Evolutionary conservation across 179 eudicot species (phyloP).

Genomic region (Carnegiea gigantea): DNA sequence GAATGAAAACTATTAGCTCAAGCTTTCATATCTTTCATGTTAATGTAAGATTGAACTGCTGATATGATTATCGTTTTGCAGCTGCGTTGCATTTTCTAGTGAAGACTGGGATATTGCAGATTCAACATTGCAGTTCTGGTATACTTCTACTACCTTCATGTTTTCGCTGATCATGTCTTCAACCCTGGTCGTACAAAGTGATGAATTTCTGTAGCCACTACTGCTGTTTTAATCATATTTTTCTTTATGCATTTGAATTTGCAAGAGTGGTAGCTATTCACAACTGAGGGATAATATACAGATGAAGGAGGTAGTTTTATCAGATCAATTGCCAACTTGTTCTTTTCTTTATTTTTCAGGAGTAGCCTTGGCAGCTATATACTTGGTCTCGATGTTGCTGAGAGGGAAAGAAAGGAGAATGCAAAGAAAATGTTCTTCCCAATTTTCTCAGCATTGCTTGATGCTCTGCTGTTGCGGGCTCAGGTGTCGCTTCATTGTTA

Average conservation of each 20-base stretch:
- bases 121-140: constrained; percentile 97
- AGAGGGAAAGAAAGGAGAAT: constrained; percentile 43
- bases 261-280: constrained; percentile 1
- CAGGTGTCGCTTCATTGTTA: constrained; percentile 50
- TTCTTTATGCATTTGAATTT: background rate
- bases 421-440: constrained; percentile 57
- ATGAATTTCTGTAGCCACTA: constrained; percentile 1
- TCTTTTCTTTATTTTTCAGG: constrained; percentile 45
- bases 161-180: background rate
- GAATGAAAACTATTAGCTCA: constrained; percentile 9
- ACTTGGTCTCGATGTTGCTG: constrained; percentile 52
- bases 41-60: constrained; percentile 18
- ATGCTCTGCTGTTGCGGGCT: constrained; percentile 75
- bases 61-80: constrained; percentile 40
- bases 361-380: constrained; percentile 74
- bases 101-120: constrained; percentile 97
- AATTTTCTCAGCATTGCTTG: constrained; percentile 79
- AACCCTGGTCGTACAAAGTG: background rate
- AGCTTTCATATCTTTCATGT: background rate
- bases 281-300: constrained; percentile 7
- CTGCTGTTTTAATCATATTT: constrained; percentile 6
- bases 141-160: constrained; percentile 16
- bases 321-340: background rate
- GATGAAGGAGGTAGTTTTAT: constrained; percentile 10
- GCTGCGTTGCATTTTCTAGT: constrained; percentile 88